Evolutionary conservation across 768 basidiomycete species (phyloP).

Genomic region (Psilocybe tampanensis): DNA sequence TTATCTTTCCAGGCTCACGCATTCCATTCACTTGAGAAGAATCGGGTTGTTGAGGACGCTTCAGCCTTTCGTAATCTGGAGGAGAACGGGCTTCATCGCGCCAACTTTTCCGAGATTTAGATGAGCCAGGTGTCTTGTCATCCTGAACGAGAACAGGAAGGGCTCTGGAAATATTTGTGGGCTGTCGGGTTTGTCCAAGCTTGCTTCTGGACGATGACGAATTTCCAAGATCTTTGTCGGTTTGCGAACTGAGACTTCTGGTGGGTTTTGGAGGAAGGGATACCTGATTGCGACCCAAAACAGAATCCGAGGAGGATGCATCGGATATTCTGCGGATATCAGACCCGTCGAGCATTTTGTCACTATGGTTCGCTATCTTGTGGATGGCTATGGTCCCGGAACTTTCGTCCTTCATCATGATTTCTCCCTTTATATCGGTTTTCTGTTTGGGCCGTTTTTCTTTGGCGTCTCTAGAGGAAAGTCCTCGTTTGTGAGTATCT

Average conservation of each 20-base stretch:
- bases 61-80: background rate
- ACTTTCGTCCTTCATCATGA: slow-evolving; percentile 53
- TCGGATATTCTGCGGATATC: background rate
- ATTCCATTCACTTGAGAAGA: background rate
- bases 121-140: background rate
- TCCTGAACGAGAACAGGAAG: background rate
- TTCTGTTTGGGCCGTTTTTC: slow-evolving; percentile 48
- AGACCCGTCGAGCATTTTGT: background rate
- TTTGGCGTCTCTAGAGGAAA: slow-evolving; percentile 48
- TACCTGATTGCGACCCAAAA: background rate
- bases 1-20: slow-evolving; percentile 1
- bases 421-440: slow-evolving; percentile 40
- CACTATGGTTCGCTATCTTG: background rate
- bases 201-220: background rate
- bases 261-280: background rate
- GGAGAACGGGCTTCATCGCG: background rate
- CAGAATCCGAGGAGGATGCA: background rate
- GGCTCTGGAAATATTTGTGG: background rate
- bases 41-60: background rate
- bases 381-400: slow-evolving; percentile 21
- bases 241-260: background rate
- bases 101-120: background rate
- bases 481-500: slow-evolving; percentile 46
- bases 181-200: background rate
- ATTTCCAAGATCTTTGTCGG: background rate